Percentiles rank a stretch among this genome's conserved stretches.
Evolutionary conservation across 768 basidiomycete genomes (phyloP).

Genomic region (Daedaleopsis sinensis): DNA sequence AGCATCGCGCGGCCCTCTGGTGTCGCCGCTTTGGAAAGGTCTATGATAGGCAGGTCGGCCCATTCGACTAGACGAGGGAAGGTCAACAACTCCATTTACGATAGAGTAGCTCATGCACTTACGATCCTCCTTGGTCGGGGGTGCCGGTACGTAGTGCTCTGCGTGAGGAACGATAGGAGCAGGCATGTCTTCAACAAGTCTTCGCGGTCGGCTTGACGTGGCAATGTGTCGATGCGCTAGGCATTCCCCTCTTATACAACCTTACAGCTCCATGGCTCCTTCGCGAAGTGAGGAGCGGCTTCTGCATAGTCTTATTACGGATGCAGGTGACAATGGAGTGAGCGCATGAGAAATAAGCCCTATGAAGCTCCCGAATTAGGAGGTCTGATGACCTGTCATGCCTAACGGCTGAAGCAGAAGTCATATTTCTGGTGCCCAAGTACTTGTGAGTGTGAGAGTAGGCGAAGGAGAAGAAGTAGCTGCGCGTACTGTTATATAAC

Average conservation of each 20-base stretch:
- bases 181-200: conserved; percentile 16
- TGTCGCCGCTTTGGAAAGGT: conserved; percentile 31
- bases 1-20: conserved; percentile 33
- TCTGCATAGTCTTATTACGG: background rate
- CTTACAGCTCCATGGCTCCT: background rate
- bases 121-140: conserved; percentile 39
- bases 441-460: too few species aligned
- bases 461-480: too few species aligned
- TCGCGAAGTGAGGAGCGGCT: background rate
- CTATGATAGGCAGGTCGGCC: conserved; percentile 35
- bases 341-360: background rate
- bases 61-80: conserved; percentile 31
- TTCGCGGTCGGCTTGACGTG: background rate
- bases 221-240: background rate
- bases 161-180: conserved; percentile 34
- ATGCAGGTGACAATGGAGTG: background rate
- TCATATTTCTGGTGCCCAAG: too few species aligned
- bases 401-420: too few species aligned
- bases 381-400: too few species aligned
- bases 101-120: conserved; percentile 16
- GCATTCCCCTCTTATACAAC: background rate
- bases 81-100: background rate
- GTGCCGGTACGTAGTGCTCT: conserved; percentile 42
- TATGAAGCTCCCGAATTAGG: background rate
- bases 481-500: too few species aligned